Evolutionary conservation across 2,329 filamentous ascomycete genomes (phyloP).

Genomic region (Neonectria hederae): DNA sequence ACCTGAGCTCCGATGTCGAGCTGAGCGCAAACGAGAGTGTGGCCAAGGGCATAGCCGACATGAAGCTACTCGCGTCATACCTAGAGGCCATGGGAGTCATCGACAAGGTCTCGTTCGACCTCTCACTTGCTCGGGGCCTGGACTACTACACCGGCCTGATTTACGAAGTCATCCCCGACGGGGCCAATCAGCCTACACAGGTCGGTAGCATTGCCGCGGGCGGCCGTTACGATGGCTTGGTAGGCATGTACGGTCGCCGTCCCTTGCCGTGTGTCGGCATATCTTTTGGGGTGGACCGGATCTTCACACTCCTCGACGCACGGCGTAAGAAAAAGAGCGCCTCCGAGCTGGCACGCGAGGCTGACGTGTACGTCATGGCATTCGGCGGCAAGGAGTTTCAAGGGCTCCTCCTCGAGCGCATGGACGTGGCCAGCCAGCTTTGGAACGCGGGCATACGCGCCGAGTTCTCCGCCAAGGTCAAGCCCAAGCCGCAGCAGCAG

Average conservation of each 20-base stretch:
- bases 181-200: slow-evolving; percentile 79
- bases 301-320: slow-evolving; percentile 91
- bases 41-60: slow-evolving; percentile 82
- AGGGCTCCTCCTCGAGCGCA: slow-evolving; percentile 81
- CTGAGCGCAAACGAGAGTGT: slow-evolving; percentile 78
- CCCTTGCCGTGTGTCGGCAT: slow-evolving; percentile 63
- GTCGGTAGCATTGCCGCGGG: slow-evolving; percentile 91
- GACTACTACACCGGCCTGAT: slow-evolving; percentile 94
- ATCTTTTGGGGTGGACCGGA: slow-evolving; percentile 94
- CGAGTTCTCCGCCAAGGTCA: slow-evolving; percentile 89
- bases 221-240: slow-evolving; percentile 90
- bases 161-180: slow-evolving; percentile 87
- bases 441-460: slow-evolving; percentile 82
- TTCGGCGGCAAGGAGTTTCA: slow-evolving; percentile 78
- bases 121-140: slow-evolving; percentile 87
- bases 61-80: slow-evolving; percentile 83
- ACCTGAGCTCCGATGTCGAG: slow-evolving; percentile 72
- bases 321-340: slow-evolving; percentile 56
- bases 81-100: slow-evolving; percentile 82
- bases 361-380: slow-evolving; percentile 94
- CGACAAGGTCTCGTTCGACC: slow-evolving; percentile 87
- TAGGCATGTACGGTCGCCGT: slow-evolving; percentile 84
- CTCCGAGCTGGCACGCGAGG: slow-evolving; percentile 56
- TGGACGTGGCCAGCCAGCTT: slow-evolving; percentile 78
- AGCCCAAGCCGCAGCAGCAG: slow-evolving; percentile 86